A percentile compares a stretch with the other conserved stretches of the same genome.
Conservation (phyloP, 495 filamentous ascomycete genomes). For the Evernia prunastri region DNA sequence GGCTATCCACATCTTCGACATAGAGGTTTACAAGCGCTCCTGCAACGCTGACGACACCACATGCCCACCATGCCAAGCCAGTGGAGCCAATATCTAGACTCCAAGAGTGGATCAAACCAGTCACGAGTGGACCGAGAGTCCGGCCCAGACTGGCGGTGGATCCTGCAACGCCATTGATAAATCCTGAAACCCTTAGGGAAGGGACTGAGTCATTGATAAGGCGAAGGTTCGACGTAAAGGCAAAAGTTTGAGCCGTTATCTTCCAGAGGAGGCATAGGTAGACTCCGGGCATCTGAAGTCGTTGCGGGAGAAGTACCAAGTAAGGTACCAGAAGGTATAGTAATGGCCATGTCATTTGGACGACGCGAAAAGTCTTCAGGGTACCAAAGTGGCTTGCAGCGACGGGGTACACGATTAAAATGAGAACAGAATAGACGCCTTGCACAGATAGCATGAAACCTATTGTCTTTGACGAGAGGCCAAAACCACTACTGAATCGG, state of each 20-base stretch:
- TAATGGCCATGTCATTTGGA: constrained; percentile 75
- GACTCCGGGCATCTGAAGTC: constrained; percentile 62
- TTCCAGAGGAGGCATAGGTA: constrained; percentile 77
- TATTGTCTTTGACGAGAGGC: constrained; percentile 70
- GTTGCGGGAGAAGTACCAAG: constrained; percentile 70
- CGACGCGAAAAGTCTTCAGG: constrained; percentile 70
- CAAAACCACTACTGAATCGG: constrained; percentile 83
- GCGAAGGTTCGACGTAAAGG: constrained; percentile 80
- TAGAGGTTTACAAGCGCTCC: constrained; percentile 58
- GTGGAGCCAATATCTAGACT: constrained; percentile 75
- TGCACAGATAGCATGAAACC: constrained; percentile 84
- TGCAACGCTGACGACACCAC: constrained; percentile 63
- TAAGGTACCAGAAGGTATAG: constrained; percentile 87
- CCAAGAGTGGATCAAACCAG: constrained; percentile 73
- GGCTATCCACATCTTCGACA: constrained; percentile 40
- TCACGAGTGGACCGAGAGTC: constrained; percentile 81
- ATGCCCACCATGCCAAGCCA: constrained; percentile 88
- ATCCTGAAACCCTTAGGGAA: constrained; percentile 70
- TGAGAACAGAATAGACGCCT: constrained; percentile 87
- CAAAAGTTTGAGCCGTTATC: constrained; percentile 75
- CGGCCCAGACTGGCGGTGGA: constrained; percentile 82
- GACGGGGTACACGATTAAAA: constrained; percentile 71
- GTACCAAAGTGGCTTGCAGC: constrained; percentile 65
- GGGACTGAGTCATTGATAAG: constrained; percentile 80
- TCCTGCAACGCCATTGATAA: constrained; percentile 88